Conservation (phyloP, 2,329 filamentous ascomycete species). For the Paramyrothecium sp. region DNA sequence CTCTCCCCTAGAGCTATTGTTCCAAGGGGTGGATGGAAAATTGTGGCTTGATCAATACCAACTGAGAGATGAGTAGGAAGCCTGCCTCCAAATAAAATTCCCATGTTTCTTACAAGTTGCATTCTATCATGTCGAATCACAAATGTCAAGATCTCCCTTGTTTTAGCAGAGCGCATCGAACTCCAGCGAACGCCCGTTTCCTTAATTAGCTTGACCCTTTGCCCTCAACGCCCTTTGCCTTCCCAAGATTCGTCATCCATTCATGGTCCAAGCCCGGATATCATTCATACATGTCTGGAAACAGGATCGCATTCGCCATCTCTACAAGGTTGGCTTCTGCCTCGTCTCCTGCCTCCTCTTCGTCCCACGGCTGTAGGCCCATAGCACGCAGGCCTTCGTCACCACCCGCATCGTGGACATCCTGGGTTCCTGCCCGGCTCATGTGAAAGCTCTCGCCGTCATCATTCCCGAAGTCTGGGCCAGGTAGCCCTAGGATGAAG, state of each 20-base stretch:
- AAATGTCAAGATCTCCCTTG: not conserved
- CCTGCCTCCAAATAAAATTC: no score
- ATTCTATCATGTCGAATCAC: no score
- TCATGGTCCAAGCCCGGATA: not conserved
- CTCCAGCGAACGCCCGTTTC: not conserved
- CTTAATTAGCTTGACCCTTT: not conserved
- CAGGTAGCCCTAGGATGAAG: conserved; percentile 38
- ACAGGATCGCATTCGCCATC: conserved; percentile 38
- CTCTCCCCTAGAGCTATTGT: no score
- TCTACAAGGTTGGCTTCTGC: conserved; percentile 30
- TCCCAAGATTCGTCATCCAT: not conserved
- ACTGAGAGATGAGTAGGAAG: no score
- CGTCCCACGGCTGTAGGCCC: conserved; percentile 40
- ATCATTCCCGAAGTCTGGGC: conserved; percentile 35
- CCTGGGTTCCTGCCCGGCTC: conserved; percentile 32
- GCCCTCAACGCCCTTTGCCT: not conserved
- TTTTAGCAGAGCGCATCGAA: not conserved
- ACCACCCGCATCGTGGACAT: conserved; percentile 37
- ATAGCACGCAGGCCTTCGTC: conserved; percentile 38
- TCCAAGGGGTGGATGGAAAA: no score
- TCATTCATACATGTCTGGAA: conserved; percentile 36
- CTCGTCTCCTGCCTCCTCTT: conserved; percentile 29
- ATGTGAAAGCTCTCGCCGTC: conserved; percentile 30
- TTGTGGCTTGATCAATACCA: no score
- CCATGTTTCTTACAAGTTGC: no score